Percentiles rank a stretch among this genome's conserved stretches.
phyloP scores from a whole-genome alignment of 257 asterid genomes.

The Scutellaria baicalensis region DNA sequence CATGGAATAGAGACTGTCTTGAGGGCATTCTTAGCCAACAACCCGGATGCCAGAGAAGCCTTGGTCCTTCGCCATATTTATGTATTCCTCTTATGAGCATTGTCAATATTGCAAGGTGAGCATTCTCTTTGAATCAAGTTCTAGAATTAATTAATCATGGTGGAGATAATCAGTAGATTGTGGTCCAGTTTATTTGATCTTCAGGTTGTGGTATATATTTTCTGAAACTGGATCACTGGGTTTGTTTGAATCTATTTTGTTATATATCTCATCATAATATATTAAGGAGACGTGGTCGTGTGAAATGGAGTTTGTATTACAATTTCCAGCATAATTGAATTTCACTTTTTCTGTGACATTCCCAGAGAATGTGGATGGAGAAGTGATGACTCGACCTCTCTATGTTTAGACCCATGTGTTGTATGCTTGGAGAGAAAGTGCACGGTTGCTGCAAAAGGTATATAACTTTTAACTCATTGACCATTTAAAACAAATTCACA shows the following conservation, averaged over 20 bases:
- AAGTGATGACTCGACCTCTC: conserved; percentile 26
- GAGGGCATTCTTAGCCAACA: conserved; percentile 51
- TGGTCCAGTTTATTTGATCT: neutral
- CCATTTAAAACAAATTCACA: neutral
- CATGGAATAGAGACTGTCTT: conserved; percentile 79
- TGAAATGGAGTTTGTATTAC: neutral
- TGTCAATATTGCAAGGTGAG: conserved; percentile 73
- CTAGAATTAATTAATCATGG: neutral
- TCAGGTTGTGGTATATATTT: neutral
- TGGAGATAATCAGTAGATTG: neutral
- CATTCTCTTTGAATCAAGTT: neutral
- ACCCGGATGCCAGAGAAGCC: conserved; percentile 32
- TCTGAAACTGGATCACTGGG: neutral
- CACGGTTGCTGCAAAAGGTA: conserved; percentile 89
- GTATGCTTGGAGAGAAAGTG: conserved; percentile 89
- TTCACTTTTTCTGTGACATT: neutral
- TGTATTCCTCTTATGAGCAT: conserved; percentile 94
- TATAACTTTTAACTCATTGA: neutral
- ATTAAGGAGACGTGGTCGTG: neutral
- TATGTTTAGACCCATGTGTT: conserved; percentile 72
- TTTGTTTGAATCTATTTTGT: neutral
- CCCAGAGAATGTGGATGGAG: conserved; percentile 84
- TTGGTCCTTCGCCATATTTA: conserved; percentile 54
- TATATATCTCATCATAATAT: neutral
- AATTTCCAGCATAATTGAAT: neutral